Conservation (phyloP, 331 rosid species). For the Quercus lobata region DNA sequence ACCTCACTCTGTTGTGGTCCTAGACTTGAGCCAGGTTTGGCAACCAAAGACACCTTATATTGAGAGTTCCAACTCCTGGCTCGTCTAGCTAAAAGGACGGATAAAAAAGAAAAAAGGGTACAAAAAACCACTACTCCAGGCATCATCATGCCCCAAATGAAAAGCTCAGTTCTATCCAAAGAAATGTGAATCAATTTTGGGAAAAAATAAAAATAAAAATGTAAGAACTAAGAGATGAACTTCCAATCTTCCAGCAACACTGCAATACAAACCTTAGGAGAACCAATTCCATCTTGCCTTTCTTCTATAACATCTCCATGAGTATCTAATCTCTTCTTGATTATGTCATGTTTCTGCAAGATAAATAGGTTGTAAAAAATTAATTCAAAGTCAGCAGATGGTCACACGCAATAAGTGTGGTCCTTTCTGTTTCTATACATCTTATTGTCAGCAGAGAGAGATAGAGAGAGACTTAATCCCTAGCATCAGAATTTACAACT, state of each 20-base stretch:
- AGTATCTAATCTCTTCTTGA: slow-evolving; percentile 78
- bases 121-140: neutral
- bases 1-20: neutral
- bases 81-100: neutral
- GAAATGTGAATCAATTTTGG: neutral
- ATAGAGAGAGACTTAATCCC: neutral
- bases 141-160: neutral
- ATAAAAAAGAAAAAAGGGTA: neutral
- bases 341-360: slow-evolving; percentile 79
- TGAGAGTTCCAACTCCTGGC: neutral
- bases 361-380: slow-evolving; percentile 1
- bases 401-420: neutral
- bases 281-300: slow-evolving; percentile 84
- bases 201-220: too few species aligned
- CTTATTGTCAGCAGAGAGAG: neutral
- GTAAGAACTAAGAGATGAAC: neutral
- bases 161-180: neutral
- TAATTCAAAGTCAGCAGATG: neutral
- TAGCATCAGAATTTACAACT: neutral
- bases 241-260: slow-evolving; percentile 1
- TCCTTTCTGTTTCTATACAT: neutral
- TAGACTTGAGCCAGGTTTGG: neutral
- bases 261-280: slow-evolving; percentile 59
- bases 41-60: neutral
- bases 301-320: slow-evolving; percentile 82